These are phyloP conservation scores for Coemansia nantahalensis DNA, from an alignment of 192 early-diverging fungal species.

Conservation along the genomic window DNA sequence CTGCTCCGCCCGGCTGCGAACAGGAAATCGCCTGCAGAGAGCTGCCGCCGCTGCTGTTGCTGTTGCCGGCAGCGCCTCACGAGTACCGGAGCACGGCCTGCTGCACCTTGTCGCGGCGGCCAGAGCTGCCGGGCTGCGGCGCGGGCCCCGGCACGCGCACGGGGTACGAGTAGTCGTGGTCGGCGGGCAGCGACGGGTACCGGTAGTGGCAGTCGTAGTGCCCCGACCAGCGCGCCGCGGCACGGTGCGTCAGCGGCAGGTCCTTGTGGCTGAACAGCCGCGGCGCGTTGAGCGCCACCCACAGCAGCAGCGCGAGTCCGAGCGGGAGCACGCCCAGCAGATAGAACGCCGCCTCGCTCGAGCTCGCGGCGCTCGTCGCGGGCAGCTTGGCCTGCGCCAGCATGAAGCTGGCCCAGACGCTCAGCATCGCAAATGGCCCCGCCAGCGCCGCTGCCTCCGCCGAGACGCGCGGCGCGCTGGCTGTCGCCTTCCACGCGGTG, in stretches of 20 bases:
- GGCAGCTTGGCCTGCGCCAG: conserved; percentile 31
- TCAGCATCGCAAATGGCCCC: conserved; percentile 11
- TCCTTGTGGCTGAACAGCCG: conserved; percentile 5
- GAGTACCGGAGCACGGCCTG: conserved; percentile 19
- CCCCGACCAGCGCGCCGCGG: conserved; percentile 1
- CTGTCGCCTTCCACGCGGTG: conserved; percentile 8
- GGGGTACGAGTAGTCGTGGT: conserved; percentile 17
- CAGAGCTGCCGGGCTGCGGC: neutral
- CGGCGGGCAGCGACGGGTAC: conserved; percentile 20
- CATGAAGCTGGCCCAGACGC: conserved; percentile 23
- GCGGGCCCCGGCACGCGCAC: conserved; percentile 1
- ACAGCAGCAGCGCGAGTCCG: conserved; percentile 25
- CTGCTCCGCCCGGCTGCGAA: no score
- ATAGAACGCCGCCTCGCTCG: conserved; percentile 31
- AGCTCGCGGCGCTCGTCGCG: conserved; percentile 5
- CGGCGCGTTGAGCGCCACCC: conserved; percentile 27
- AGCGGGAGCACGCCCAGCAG: conserved; percentile 35
- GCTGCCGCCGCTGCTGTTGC: no score
- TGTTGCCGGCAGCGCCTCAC: neutral
- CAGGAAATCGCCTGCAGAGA: no score
- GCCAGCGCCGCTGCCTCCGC: conserved; percentile 7
- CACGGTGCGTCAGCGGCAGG: neutral
- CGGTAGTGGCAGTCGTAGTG: conserved; percentile 11
- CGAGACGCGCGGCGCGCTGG: neutral
- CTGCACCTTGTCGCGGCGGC: conserved; percentile 20